Percentiles rank a stretch among this genome's conserved stretches.
phyloP scores from a whole-genome alignment of 164 flowering plant genomes.

The Liriodendron chinense region DNA sequence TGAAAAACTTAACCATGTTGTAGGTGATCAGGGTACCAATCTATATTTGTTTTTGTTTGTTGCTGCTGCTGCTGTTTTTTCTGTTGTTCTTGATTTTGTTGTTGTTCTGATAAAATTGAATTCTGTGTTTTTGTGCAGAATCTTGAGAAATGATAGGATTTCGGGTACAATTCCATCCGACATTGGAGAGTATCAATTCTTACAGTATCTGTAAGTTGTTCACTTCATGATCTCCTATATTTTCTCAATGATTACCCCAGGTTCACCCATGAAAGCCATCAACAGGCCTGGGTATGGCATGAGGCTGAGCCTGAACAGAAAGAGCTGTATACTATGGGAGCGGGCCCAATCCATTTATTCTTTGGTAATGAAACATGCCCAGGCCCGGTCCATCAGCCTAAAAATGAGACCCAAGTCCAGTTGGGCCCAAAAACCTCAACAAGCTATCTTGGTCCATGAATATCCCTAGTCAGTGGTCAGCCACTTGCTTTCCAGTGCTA shows the following conservation, averaged over 20 bases:
- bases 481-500: not conserved
- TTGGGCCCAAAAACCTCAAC: not conserved
- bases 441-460: not conserved
- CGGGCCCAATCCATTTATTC: not conserved
- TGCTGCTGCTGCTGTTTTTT: not conserved
- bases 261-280: no score
- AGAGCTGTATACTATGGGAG: constrained; percentile 10
- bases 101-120: not conserved
- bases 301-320: not conserved
- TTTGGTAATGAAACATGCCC: not conserved
- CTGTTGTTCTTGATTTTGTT: not conserved
- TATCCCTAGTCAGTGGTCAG: not conserved
- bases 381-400: not conserved
- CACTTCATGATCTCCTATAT: not conserved
- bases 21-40: constrained; percentile 17
- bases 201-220: constrained; percentile 56
- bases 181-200: constrained; percentile 41
- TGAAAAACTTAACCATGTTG: constrained; percentile 51
- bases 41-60: no score
- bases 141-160: constrained; percentile 59
- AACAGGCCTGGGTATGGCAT: no score
- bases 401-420: not conserved
- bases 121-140: constrained; percentile 31
- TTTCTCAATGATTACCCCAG: no score
- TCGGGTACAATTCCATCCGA: constrained; percentile 55